Base-by-base conservation (phyloP, 208 protist species). In the Trypanosoma theileri region DNA sequence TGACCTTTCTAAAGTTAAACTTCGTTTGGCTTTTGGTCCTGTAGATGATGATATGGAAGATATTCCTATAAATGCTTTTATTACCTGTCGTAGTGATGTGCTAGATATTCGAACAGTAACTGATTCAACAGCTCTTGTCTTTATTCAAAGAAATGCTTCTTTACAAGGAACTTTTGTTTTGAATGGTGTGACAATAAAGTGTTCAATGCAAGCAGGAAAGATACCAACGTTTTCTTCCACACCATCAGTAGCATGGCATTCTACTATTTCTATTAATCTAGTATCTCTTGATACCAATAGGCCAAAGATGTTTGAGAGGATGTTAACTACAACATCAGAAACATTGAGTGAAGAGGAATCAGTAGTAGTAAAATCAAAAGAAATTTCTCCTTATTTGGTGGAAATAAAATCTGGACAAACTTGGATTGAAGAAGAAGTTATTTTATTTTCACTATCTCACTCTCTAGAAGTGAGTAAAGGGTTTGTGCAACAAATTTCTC, bases 401-500 rank as follows among this genome's bases (percentile, higher is more conserved):
- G 57, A 75, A 21, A 42, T 66, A 11, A 42, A 70, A 17, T 24
- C 50, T 16, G 4, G 35, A 13, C 19, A 46, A 44, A 21, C 31
- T 21, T 75, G 70, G 56, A 60, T 53, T 12, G 44, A 59, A 11
- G 44, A 58, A 42, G 46, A 53, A 40, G 48, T 75, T 21, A 53
- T 21, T 40, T 19, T 79, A 16, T 26, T 51, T 17, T 35, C 56
- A 8, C 62, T 69, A 28, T 69, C 75, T 21, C 24, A 60, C n/a
- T 69, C 63, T 19, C 26, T 85, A 4, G 53, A 72, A 9, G 56
- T 85, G 11, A 59, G n/a, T 7, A 35, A 44, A 14, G 45, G 19
- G 26, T 71, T 31, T 62, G 68, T 78, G 3, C 35, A 46, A 53
- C 66, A 81, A 57, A 66, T 73, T 41, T 26, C 55, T 48, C 46